Base-by-base conservation (phyloP, 1,284 basidiomycete species). In the Naganishia liquefaciens region DNA sequence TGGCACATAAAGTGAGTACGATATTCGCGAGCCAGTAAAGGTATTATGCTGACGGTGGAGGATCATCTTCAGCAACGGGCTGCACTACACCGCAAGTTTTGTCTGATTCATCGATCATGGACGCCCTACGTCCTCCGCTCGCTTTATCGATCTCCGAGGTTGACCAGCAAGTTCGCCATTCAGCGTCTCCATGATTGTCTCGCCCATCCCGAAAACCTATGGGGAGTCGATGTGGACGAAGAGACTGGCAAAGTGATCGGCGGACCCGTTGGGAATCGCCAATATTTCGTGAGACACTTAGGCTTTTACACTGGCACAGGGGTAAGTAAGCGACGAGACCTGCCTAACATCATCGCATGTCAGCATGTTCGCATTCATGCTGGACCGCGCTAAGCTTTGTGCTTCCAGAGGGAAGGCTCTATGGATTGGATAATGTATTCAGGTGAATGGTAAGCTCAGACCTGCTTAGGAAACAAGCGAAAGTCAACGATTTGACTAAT, bases 101-200 rank as follows among this genome's bases (percentile, higher is more conserved):
- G 49, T 51, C 62, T 67, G n/a, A 54, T 67, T 9, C 65, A 67
- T 50, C 65, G 54, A 4, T 67, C 65, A 2, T 67, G 65, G 65
- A 67, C 65, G 15, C 65, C 65, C 15, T 62, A 63, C 21, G 65
- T 67, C n/a, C 54, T 67, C 33, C 63, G 51, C 21, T 61, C 54
- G 11, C 55, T 67, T 3, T 67, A 58, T 11, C 51, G 49, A 6
- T 43, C 39, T 4, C 65, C 65, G 23, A 55, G 55, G 3, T 51
- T 67, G 33, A 67, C 65, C 2, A 62, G 43, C 49, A 63, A 63
- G 39, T 46, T 53, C 30, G 46, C 65, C 11, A 67, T 67, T 25
- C 40, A 67, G 49, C 51, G 46, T 7, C 53, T 67, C n/a, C 10
- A 27, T 39, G 40, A 63, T 7, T 63, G 62, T 33, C 19, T 67